phyloP scores from a whole-genome alignment of 202 grass and related monocot genomes.

The Panicum virgatum region DNA sequence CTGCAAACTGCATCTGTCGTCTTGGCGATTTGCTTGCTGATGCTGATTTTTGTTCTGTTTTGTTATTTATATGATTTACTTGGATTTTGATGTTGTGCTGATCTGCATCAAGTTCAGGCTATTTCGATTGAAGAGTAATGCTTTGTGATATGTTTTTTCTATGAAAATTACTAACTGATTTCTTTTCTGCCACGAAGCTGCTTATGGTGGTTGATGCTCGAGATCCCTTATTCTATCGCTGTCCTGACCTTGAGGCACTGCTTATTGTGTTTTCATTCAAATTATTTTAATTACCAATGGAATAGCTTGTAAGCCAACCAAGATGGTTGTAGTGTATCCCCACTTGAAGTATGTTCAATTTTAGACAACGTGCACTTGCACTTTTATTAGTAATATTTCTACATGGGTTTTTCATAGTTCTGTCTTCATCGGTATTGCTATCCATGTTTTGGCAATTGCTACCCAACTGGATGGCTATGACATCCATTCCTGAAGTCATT shows the following conservation, averaged over 20 bases:
- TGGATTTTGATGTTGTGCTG: neutral
- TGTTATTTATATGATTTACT: neutral
- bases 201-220: slow-evolving; percentile 95
- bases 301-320: neutral
- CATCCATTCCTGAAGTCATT: too few species aligned
- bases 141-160: neutral
- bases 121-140: neutral
- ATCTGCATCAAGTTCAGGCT: neutral
- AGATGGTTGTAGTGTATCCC: neutral
- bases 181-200: slow-evolving; percentile 54
- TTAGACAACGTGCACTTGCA: neutral
- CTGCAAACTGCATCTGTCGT: neutral
- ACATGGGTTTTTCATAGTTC: neutral
- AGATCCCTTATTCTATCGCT: slow-evolving; percentile 90
- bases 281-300: neutral
- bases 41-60: neutral
- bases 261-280: slow-evolving; percentile 1
- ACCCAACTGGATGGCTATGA: neutral
- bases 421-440: neutral
- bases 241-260: slow-evolving; percentile 87
- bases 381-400: neutral
- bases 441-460: neutral
- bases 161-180: slow-evolving; percentile 25
- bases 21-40: neutral
- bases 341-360: neutral